Conservation (phyloP, 2,329 filamentous ascomycete species). For the Pseudopyrenochaeta lycopersici region DNA sequence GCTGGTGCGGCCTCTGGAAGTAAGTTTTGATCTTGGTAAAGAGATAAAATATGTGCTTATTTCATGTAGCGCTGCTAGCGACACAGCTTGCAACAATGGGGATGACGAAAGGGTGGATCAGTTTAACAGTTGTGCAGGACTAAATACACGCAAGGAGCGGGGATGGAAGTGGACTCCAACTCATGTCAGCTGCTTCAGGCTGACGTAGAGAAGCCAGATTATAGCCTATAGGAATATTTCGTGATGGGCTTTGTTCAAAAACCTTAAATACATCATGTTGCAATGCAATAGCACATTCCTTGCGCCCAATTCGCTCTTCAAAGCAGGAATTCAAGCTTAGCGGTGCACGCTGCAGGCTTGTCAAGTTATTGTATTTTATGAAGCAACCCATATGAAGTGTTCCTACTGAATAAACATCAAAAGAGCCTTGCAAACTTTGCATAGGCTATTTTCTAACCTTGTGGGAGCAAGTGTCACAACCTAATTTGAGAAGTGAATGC, state of each 20-base stretch:
- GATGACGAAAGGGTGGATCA: slow-evolving; percentile 1
- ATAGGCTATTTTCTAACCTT: too few relatives aligned
- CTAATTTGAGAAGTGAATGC: too few relatives aligned
- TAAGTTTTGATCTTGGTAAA: neutral
- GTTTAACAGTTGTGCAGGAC: neutral
- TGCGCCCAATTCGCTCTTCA: too few relatives aligned
- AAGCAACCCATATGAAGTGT: too few relatives aligned
- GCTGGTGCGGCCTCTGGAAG: slow-evolving; percentile 3
- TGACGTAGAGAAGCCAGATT: neutral
- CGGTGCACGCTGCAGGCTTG: too few relatives aligned
- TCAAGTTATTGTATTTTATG: too few relatives aligned
- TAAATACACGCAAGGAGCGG: neutral
- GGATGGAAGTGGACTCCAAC: slow-evolving; percentile 4
- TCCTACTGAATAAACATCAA: too few relatives aligned
- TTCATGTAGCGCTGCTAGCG: neutral
- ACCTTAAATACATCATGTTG: too few relatives aligned
- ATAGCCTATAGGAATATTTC: neutral
- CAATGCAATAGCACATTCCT: too few relatives aligned
- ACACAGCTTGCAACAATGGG: slow-evolving; percentile 3
- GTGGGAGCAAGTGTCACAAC: too few relatives aligned
- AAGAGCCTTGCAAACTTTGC: too few relatives aligned
- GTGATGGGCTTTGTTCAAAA: neutral
- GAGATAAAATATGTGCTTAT: neutral
- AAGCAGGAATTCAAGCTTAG: too few relatives aligned
- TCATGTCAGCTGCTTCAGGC: slow-evolving; percentile 1